Conservation (phyloP, 306 rosid genomes). For the Sechiopsis laciniata region DNA sequence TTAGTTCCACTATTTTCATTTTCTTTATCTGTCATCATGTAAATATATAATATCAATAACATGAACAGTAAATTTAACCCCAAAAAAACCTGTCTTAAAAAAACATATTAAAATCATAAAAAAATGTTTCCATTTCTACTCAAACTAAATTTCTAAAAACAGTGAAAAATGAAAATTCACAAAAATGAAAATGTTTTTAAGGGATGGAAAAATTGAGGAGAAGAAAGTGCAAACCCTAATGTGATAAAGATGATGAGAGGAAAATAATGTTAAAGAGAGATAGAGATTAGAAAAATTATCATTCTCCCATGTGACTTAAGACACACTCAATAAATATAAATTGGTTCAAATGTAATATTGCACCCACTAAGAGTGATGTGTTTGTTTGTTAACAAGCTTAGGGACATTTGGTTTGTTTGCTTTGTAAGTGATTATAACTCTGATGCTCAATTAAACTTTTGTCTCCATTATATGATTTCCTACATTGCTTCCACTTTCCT, state of each 20-base stretch:
- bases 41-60: too few relatives aligned
- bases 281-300: conserved; percentile 21
- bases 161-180: too few relatives aligned
- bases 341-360: conserved; percentile 53
- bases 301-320: conserved; percentile 56
- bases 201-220: neutral
- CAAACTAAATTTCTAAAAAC: too few relatives aligned
- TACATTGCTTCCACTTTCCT: conserved; percentile 58
- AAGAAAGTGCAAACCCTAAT: neutral
- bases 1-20: too few relatives aligned
- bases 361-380: conserved; percentile 45
- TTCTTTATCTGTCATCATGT: too few relatives aligned
- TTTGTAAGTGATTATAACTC: conserved; percentile 29
- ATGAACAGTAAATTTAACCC: too few relatives aligned
- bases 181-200: too few relatives aligned
- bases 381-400: conserved; percentile 29
- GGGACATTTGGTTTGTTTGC: conserved; percentile 46
- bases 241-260: conserved; percentile 33
- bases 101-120: too few relatives aligned
- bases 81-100: too few relatives aligned
- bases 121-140: too few relatives aligned
- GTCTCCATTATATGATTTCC: conserved; percentile 37
- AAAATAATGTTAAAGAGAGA: neutral
- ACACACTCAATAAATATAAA: conserved; percentile 43
- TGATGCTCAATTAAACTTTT: conserved; percentile 14